Conservation (phyloP, 208 protist genomes). For the Lotmaria passim region DNA sequence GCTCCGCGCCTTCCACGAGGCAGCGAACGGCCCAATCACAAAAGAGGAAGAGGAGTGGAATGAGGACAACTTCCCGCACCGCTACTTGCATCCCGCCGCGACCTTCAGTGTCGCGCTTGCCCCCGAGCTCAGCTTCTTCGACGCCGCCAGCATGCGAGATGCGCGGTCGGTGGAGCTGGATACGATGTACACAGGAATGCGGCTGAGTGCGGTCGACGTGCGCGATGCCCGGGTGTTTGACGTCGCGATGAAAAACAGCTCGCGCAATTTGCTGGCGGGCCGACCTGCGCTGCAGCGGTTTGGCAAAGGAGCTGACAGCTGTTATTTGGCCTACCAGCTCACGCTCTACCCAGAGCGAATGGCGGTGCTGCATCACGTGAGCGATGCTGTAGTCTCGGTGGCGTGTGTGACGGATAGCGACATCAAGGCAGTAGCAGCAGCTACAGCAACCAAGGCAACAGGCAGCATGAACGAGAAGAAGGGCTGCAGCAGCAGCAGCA, state of each 20-base stretch:
- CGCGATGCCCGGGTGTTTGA: slow-evolving; percentile 73
- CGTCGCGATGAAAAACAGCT: slow-evolving; percentile 76
- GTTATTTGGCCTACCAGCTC: slow-evolving; percentile 71
- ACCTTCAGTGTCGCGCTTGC: slow-evolving; percentile 65
- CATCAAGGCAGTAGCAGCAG: neutral
- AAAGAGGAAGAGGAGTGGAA: slow-evolving; percentile 67
- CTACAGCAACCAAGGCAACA: neutral
- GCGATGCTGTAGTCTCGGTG: slow-evolving; percentile 59
- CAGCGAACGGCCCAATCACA: neutral
- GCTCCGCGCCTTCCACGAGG: slow-evolving; percentile 20
- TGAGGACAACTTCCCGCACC: slow-evolving; percentile 86
- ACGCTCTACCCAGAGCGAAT: slow-evolving; percentile 78
- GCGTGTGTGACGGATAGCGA: slow-evolving; percentile 4
- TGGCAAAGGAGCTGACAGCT: slow-evolving; percentile 61
- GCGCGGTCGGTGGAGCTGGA: slow-evolving; percentile 71
- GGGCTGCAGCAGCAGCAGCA: neutral
- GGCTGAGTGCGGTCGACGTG: slow-evolving; percentile 65
- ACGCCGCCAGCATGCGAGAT: slow-evolving; percentile 49
- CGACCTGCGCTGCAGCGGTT: slow-evolving; percentile 68
- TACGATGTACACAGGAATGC: slow-evolving; percentile 62
- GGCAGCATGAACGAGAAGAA: neutral
- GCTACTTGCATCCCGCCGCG: slow-evolving; percentile 74
- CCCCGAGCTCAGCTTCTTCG: slow-evolving; percentile 55
- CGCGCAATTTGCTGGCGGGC: slow-evolving; percentile 70
- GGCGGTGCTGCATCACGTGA: slow-evolving; percentile 64